Base-by-base conservation (phyloP, 352 stramenopile species). In the Pythium angustatum region DNA sequence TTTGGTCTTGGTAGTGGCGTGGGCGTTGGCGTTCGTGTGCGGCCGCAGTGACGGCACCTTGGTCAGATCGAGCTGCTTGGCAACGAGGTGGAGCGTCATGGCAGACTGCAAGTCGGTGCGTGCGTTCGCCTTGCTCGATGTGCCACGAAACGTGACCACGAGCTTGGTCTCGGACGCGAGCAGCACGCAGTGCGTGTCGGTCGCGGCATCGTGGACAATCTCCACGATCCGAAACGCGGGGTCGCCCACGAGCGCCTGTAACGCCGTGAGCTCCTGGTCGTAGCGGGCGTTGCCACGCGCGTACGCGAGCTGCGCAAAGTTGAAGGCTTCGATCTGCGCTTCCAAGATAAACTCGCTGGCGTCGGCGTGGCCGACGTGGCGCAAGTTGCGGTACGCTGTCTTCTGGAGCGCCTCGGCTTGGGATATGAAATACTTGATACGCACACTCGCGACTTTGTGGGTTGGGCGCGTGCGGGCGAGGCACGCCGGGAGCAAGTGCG, bases 261-360 rank as follows among this genome's bases (percentile, higher is more conserved):
- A 17, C 12, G 58, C 38, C 24, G 64, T 45, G 15, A 61, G 33
- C 5, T 76, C 62, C 41, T 73, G 60, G 50, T 68, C 60, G 62
- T 81, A 76, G 28, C 75, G 48, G n/a, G 62, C 67, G 52, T 72
- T 73, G 2, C 76, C 76, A 11, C 76, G 77, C 12, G 68, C 62
- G 47, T 84, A 81, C 11, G 73, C 73, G 19, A 84, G 66, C 40
- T 79, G 73, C 1, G 73, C 65, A 49, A 79, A 71, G 38, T 84
- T 84, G 71, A 84, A 81, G 12, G 73, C 66, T 33, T 79, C 62
- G 15, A 84, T 62, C 24, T 84, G 76, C 12, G 52, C 58, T 15
- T 77, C 61, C 44, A 84, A 56, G 17, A 84, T 66, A 48, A 84
- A 84, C 12, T 75, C 73, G 15, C 60, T 48, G 10, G 70, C 66